Evolutionary conservation across 2,329 filamentous ascomycete species (phyloP).

Genomic region (Clarireedia paspali): DNA sequence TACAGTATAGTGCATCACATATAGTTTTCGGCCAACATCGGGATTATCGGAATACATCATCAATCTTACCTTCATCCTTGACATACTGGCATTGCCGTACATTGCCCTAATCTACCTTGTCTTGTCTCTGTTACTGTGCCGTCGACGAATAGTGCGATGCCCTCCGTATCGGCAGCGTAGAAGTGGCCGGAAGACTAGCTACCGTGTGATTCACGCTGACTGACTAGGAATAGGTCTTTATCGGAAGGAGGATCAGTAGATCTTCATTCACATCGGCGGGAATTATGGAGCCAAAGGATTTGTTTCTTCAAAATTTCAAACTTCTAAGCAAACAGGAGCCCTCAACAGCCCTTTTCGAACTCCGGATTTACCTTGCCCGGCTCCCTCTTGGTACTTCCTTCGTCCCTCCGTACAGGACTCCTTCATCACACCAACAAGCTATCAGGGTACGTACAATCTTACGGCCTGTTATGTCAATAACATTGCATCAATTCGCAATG

Average conservation of each 20-base stretch:
- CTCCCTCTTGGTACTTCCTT: too few species aligned
- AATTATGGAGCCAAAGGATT: background rate
- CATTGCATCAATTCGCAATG: background rate
- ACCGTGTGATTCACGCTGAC: background rate
- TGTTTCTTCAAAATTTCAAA: background rate
- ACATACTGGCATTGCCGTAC: background rate
- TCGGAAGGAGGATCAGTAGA: background rate
- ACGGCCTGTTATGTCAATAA: background rate
- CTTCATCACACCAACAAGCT: too few species aligned
- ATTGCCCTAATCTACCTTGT: background rate
- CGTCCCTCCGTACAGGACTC: too few species aligned
- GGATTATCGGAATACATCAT: slow-evolving; percentile 1
- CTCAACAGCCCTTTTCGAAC: too few species aligned
- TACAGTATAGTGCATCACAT: slow-evolving; percentile 6
- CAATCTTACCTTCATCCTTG: background rate
- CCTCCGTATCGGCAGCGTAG: background rate
- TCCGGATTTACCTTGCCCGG: too few species aligned
- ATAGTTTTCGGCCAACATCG: background rate
- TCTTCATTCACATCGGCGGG: background rate
- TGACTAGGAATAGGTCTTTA: background rate
- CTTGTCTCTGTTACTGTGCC: background rate
- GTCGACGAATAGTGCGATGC: background rate
- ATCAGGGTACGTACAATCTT: background rate
- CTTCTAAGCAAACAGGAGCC: too few species aligned
- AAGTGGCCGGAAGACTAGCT: background rate